Percentiles rank a stretch among this genome's conserved stretches.
Conservation (phyloP, 2,329 filamentous ascomycete species). For the Dactylellina haptotyla region DNA sequence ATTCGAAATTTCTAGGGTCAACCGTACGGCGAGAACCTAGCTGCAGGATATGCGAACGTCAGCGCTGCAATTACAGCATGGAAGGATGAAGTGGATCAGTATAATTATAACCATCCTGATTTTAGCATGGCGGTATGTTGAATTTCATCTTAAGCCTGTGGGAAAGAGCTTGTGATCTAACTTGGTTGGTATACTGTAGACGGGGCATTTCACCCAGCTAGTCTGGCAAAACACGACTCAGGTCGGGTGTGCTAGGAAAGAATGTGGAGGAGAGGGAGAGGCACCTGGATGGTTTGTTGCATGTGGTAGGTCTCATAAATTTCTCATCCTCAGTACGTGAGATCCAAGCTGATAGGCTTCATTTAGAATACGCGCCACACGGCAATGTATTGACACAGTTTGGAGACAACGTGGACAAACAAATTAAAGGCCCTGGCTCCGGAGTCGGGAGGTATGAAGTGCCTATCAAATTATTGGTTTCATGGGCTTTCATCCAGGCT, state of each 20-base stretch:
- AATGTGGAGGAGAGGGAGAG: conserved; percentile 48
- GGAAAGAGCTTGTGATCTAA: not conserved
- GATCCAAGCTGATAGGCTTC: conserved; percentile 32
- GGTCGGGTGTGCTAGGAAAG: conserved; percentile 71
- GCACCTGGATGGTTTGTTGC: conserved; percentile 48
- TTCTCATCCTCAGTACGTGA: not conserved
- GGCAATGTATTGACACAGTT: conserved; percentile 43
- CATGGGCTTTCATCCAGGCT: conserved; percentile 11
- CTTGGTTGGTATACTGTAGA: conserved; percentile 19
- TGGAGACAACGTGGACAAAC: conserved; percentile 44
- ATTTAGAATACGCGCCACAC: conserved; percentile 45
- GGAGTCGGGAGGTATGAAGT: conserved; percentile 15
- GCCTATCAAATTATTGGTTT: conserved; percentile 7
- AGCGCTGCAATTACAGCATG: conserved; percentile 39
- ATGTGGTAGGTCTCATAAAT: conserved; percentile 26
- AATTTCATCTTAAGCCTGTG: not conserved
- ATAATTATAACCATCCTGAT: conserved; percentile 42
- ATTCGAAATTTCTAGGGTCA: conserved; percentile 15
- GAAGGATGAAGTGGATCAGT: conserved; percentile 53
- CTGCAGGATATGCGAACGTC: conserved; percentile 46
- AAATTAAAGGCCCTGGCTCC: conserved; percentile 42
- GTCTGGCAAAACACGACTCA: conserved; percentile 73
- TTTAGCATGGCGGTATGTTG: conserved; percentile 50
- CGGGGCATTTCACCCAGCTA: conserved; percentile 79
- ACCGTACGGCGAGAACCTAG: conserved; percentile 55